Conservation (phyloP, 164 flowering plant species). For the Nymphaea thermarum region DNA sequence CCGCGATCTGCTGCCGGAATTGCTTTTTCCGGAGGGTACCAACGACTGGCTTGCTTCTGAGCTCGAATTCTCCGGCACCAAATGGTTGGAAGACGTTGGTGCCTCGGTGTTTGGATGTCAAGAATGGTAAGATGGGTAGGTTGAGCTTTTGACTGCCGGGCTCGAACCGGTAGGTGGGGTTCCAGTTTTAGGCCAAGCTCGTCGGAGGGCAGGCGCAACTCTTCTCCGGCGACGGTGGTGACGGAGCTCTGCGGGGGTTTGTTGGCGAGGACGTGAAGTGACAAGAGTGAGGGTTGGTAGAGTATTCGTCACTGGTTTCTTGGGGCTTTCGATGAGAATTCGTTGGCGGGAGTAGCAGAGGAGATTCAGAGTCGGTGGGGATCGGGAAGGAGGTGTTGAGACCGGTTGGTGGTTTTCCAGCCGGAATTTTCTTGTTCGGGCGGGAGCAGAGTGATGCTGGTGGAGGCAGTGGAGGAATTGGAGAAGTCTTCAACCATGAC, state of each 20-base stretch:
- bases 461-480: conserved; percentile 11
- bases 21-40: not conserved
- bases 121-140: not conserved
- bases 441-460: conserved; percentile 3
- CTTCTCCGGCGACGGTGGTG: not conserved
- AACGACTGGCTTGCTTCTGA: not conserved
- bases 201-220: not conserved
- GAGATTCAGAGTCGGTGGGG: not conserved
- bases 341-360: not conserved
- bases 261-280: not conserved
- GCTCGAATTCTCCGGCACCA: not conserved
- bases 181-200: not conserved
- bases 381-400: not conserved
- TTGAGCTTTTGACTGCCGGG: not conserved
- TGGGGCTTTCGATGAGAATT: not conserved
- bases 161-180: not conserved
- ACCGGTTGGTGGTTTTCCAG: not conserved
- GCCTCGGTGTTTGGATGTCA: not conserved
- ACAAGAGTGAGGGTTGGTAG: not conserved
- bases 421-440: not conserved
- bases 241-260: too few species aligned
- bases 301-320: not conserved
- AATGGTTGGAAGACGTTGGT: not conserved
- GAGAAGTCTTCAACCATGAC: conserved; percentile 30
- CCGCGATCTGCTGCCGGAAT: too few species aligned